phyloP scores from a whole-genome alignment of 2,329 filamentous ascomycete species.

The Aureobasidium sp. region DNA sequence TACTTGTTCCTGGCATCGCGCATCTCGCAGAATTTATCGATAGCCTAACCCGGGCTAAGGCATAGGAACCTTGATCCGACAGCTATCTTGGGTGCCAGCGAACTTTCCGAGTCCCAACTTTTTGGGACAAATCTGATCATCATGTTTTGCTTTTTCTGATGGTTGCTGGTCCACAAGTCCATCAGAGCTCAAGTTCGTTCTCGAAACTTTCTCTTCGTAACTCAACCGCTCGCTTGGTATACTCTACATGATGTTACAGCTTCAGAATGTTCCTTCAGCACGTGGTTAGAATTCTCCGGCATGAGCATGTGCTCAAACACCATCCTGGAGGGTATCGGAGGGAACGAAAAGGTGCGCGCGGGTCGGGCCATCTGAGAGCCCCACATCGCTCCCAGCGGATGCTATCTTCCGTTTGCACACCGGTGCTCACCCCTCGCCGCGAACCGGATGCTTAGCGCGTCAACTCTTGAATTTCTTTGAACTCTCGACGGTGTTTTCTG shows the following conservation, averaged over 20 bases:
- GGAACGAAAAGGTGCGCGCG: constrained; percentile 10
- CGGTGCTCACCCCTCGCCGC: constrained; percentile 11
- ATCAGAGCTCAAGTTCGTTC: not conserved
- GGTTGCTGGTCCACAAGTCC: not conserved
- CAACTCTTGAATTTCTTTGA: not conserved
- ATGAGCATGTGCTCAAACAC: not conserved
- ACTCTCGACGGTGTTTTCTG: not conserved
- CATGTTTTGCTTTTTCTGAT: constrained; percentile 1
- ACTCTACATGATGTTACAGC: not conserved
- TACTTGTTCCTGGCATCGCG: constrained; percentile 18
- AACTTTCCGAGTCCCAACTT: constrained; percentile 7
- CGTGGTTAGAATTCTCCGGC: not conserved
- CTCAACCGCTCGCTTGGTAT: not conserved
- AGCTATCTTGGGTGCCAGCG: constrained; percentile 8
- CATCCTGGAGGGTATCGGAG: constrained; percentile 1
- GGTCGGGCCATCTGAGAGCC: constrained; percentile 14
- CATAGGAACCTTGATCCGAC: constrained; percentile 11
- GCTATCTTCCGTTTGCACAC: constrained; percentile 9
- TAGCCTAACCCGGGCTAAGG: constrained; percentile 9
- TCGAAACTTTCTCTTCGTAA: not conserved
- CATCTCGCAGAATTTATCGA: constrained; percentile 13
- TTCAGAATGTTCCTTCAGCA: not conserved
- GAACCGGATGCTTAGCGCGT: constrained; percentile 13
- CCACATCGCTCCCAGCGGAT: constrained; percentile 13
- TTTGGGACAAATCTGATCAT: constrained; percentile 1